Evolutionary conservation across 73 alveolate genomes (phyloP).

Genomic region (Paramecium sonneborni): DNA sequence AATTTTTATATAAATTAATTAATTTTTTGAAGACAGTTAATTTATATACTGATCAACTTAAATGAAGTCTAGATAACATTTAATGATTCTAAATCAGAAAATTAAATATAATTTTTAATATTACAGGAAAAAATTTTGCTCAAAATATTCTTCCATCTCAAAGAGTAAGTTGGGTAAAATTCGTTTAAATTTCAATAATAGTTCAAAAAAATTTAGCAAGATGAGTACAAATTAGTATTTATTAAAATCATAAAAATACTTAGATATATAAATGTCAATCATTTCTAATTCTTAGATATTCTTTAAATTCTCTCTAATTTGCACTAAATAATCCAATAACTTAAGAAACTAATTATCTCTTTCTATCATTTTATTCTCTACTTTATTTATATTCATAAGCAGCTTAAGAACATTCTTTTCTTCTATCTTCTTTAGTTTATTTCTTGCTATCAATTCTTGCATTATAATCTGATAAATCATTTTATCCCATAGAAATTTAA

Average conservation of each 20-base stretch:
- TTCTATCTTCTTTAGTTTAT: slow-evolving; percentile 20
- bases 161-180: no score
- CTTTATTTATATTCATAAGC: neutral
- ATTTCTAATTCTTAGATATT: neutral
- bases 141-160: no score
- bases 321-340: slow-evolving; percentile 7
- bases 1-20: no score
- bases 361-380: neutral
- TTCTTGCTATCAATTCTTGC: neutral
- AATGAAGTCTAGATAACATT: no score
- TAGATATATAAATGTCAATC: neutral
- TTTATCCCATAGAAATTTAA: neutral
- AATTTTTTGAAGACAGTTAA: no score
- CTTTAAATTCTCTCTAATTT: slow-evolving; percentile 8
- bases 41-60: no score
- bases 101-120: no score
- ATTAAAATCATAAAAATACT: neutral
- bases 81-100: no score
- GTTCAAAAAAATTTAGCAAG: no score
- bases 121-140: no score
- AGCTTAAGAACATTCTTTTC: neutral
- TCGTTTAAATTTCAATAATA: no score
- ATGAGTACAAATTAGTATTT: neutral
- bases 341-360: slow-evolving; percentile 8
- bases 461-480: neutral